Evolutionary conservation across 2,329 filamentous ascomycete species (phyloP), one percentile per base, ranked within the genome.

Genomic region (Arthrobotrys musiformis): DNA sequence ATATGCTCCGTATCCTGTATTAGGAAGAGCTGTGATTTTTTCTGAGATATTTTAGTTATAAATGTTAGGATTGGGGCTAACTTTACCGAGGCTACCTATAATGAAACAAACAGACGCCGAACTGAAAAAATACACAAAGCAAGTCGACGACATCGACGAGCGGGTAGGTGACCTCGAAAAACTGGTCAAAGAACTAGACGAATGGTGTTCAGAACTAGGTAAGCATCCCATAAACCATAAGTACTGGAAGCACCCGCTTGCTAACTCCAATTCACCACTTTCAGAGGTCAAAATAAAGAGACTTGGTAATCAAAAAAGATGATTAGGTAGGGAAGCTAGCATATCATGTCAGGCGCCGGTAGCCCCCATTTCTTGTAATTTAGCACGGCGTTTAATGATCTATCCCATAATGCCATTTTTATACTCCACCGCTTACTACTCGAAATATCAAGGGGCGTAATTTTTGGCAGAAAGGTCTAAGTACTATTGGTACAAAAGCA

Each of bases 141-240:
- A 81, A 67, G 80, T 81, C 4, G 80, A 81, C 63, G 79, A 79
- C 13, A 78, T 81, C 26, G 80, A 81, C 28, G 79, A 79, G 30
- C 68, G 80, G 9, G 80, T 81, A 8, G 79, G 78, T 9, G 80
- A 81, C 42, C 52, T 81, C 13, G 80, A 81, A 68, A 79, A 79
- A 5, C 78, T 81, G 24, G 79, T 81, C 22, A 80, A 76, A 44
- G 80, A 81, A 64, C 58, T 81, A 0, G 80, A 81, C 33, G 80
- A 81, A 64, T 81, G 80, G 80, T 80, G 80, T 26, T 80, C 79
- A 4, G 80, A 81, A 67, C 72, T 81, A 11, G 80, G 80, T 81
- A 72, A 35, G 70, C 40, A 13, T 8, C 4, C 8, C 50, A 4
- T 24, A 24, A 3, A 19, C 24, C 35, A n/a, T 50, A 50, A n/a